A percentile compares a stretch with the other conserved stretches of the same genome.
Evolutionary conservation across 805 yeast species (phyloP).

Genomic region (Crinitomyces ghanaensis): DNA sequence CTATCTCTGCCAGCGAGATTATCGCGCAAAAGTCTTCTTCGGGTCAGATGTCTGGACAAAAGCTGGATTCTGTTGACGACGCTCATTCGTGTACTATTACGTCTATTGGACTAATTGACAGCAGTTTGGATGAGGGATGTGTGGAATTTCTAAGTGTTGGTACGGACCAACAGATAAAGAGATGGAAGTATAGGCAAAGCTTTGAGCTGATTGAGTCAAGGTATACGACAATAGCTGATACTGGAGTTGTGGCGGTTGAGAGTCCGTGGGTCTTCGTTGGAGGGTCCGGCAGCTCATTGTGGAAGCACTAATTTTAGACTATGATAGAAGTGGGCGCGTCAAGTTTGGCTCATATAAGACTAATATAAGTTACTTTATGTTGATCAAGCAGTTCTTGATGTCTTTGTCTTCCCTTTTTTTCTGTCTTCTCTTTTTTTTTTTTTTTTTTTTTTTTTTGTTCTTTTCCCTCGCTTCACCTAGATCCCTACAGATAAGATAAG

Average conservation of each 20-base stretch:
- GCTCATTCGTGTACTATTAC: conserved; percentile 91
- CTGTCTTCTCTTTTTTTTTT: no score
- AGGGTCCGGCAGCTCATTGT: conserved; percentile 68
- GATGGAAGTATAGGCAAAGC: conserved; percentile 41
- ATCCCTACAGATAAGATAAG: no score
- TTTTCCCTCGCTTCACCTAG: no score
- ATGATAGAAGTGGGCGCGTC: no score
- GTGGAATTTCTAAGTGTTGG: conserved; percentile 45
- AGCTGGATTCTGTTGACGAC: conserved; percentile 25
- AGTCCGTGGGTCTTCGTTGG: conserved; percentile 39
- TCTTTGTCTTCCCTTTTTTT: no score
- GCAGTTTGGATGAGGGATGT: conserved; percentile 20
- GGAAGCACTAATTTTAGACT: no score
- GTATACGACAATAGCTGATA: conserved; percentile 83
- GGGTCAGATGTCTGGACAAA: conserved; percentile 11
- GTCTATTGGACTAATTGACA: conserved; percentile 40
- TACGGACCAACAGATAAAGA: conserved; percentile 68
- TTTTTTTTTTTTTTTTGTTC: no score
- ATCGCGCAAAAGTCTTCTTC: conserved; percentile 23
- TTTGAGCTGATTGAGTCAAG: conserved; percentile 29
- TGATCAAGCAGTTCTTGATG: no score
- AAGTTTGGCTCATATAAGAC: no score
- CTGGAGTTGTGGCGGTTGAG: conserved; percentile 47
- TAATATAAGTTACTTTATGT: no score
- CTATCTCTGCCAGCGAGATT: conserved; percentile 37